Evolutionary conservation across 1,139 yeast species (phyloP).

Genomic region (Yamadazyma kanchanaburiensis): DNA sequence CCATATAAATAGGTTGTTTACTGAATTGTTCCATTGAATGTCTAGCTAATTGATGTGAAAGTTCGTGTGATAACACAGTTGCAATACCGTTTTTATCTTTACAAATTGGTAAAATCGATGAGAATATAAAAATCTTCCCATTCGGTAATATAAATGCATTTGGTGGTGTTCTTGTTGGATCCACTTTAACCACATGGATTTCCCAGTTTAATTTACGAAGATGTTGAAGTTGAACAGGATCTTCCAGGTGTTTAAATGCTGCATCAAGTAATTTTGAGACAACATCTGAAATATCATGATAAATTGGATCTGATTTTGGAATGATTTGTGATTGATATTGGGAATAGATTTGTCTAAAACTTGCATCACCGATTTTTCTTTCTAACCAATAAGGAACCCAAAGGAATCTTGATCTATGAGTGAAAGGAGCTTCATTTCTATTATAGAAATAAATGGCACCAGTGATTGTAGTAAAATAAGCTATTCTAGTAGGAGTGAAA

Average conservation of each 20-base stretch:
- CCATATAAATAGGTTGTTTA: constrained; percentile 56
- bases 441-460: constrained; percentile 56
- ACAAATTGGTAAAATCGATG: constrained; percentile 76
- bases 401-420: constrained; percentile 69
- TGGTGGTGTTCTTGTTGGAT: constrained; percentile 64
- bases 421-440: constrained; percentile 78
- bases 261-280: constrained; percentile 65
- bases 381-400: constrained; percentile 73
- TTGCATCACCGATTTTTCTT: constrained; percentile 59
- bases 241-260: constrained; percentile 34
- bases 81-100: constrained; percentile 87
- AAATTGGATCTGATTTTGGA: constrained; percentile 53
- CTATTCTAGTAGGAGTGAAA: constrained; percentile 16
- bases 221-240: constrained; percentile 26
- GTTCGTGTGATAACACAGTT: constrained; percentile 88
- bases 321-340: constrained; percentile 47
- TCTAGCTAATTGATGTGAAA: constrained; percentile 90
- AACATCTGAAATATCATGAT: constrained; percentile 52
- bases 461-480: constrained; percentile 19
- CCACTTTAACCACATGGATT: constrained; percentile 71
- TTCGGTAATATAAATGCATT: constrained; percentile 96
- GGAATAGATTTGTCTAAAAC: constrained; percentile 57
- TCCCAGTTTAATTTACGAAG: constrained; percentile 61
- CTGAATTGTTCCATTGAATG: constrained; percentile 84
- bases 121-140: constrained; percentile 89